Evolutionary conservation across 768 basidiomycete species (phyloP).

Genomic region (Lactarius deliciosus): DNA sequence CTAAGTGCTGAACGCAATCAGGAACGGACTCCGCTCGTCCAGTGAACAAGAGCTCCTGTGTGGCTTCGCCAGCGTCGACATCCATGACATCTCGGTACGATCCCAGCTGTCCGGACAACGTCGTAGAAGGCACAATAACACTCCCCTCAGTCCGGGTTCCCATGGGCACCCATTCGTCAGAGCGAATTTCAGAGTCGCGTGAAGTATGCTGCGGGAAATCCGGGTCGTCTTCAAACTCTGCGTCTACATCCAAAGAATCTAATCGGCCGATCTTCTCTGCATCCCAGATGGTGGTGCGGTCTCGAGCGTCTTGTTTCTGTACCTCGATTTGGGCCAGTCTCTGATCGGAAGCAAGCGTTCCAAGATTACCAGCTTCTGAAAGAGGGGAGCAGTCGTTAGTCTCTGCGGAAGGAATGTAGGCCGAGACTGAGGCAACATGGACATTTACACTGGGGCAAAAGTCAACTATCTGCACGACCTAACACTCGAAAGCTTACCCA

Average conservation of each 20-base stretch:
- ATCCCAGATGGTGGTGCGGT: constrained; percentile 67
- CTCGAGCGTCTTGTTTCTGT: constrained; percentile 60
- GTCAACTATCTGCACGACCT: constrained; percentile 9
- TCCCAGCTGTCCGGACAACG: constrained; percentile 34
- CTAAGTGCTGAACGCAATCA: constrained; percentile 23
- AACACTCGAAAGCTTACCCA: constrained; percentile 44
- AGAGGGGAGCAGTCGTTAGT: constrained; percentile 49
- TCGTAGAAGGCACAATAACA: constrained; percentile 45
- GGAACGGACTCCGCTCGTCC: constrained; percentile 25
- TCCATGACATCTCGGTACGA: constrained; percentile 40
- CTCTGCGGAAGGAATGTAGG: constrained; percentile 66
- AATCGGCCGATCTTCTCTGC: constrained; percentile 41
- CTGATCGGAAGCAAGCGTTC: constrained; percentile 40
- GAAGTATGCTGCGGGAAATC: constrained; percentile 39
- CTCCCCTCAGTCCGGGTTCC: constrained; percentile 61
- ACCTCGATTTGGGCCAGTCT: constrained; percentile 54
- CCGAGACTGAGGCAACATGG: constrained; percentile 69
- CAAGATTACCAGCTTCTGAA: constrained; percentile 48
- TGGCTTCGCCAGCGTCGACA: constrained; percentile 49
- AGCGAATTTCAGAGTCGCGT: constrained; percentile 15
- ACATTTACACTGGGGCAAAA: constrained; percentile 57
- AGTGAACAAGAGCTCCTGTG: constrained; percentile 28
- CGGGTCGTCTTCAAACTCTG: constrained; percentile 58
- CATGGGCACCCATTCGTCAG: constrained; percentile 43
- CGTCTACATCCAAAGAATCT: constrained; percentile 48